Evolutionary conservation across 2,329 filamentous ascomycete species (phyloP), one percentile per base, ranked within the genome.

Genomic region (Sporothrix variecibatus): DNA sequence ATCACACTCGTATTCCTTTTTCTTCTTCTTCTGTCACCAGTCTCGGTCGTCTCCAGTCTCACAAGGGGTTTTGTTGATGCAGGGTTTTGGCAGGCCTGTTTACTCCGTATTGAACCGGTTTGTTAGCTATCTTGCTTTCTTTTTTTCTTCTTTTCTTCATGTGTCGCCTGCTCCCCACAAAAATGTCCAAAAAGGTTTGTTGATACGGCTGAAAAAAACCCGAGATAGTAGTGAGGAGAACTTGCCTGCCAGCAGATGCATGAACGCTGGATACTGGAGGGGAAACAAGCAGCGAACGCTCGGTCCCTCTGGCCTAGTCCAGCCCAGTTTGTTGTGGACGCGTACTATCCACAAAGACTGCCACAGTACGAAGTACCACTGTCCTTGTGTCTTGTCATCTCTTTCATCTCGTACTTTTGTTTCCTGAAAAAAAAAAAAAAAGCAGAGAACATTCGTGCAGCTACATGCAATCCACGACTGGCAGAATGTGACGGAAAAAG

Each of bases 1-100:
- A 69, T 69, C 67, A 69, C 67, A 69, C 43, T 69, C 46, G 67
- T 53, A 53, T 69, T 40, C 53, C 11, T 38, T 53, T 69, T 53
- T 67, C 28, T 28, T 51, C 23, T 51, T 46, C 23, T 46, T 49
- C 23, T 53, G 26, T 23, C 67, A 28, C 6, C 31, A 9, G 64
- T 49, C 28, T 62, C 26, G 4, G 4, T 23, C 26, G 31, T 23
- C 17, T 15, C 20, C 12, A 56, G 51, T 60, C 28, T 34, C 56
- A 15, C 17, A 28, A 60, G 56, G 56, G 28, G 28, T 31, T 28
- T 31, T 60, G 56, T 34, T 17, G 60, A 65, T 65, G 60, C n/a
- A 65, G 60, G 60, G 60, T 26, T 26, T 15, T 49, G 43, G 3
- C 43, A 20, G 43, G 43, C 6, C 34, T 65, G 60, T 43, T 26